Base-by-base conservation (phyloP, 345 rosid genomes). In the Eucalyptus guilfoylei region DNA sequence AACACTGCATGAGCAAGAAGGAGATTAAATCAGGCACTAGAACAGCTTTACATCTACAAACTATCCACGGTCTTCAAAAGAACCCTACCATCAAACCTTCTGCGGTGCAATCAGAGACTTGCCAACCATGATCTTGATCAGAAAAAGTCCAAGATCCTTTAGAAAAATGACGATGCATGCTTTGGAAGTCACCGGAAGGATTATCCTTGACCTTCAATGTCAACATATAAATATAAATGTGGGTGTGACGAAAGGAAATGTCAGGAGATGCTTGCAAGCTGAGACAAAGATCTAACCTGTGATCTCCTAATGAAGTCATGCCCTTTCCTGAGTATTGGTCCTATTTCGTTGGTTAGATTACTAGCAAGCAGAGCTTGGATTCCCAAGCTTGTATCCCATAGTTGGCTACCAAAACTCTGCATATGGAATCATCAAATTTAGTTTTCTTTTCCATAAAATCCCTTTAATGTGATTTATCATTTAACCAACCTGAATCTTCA, bases 401-500 rank as follows among this genome's bases (percentile, higher is more conserved):
- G 19, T 87, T 96, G 96, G 87, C 98, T 92, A 19, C 96, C 96
- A 89, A 94, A 92, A 34, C 93, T 93, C 95, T 93, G 88, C 91
- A 89, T 11, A n/a, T 49, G 11, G 47, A 21, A 1, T 40, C 40
- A 64, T 64, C 37, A 64, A 64, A 60, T 54, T 54, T 54, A 54
- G 28, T n/a, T 50, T 50, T 50, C 54, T 50, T 50, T 50, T 50
- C 54, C 54, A 50, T 49, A 50, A 6, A 50, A 50, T 50, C 54
- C 7, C 6, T 50, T 50, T 17, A 16, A 50, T 16, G 54, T 1
- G 54, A 50, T 50, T 0, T 16, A 50, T 50, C 54, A 50, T 50
- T 50, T 16, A 50, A 50, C 54, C 8, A 6, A 50, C 54, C 54
- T 50, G 54, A 50, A 50, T 50, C 54, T 50, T 50, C 54, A 50